These are phyloP conservation scores for Ceratocystis colombiana DNA, from an alignment of 2,329 filamentous ascomycete genomes.

Conservation along the genomic window DNA sequence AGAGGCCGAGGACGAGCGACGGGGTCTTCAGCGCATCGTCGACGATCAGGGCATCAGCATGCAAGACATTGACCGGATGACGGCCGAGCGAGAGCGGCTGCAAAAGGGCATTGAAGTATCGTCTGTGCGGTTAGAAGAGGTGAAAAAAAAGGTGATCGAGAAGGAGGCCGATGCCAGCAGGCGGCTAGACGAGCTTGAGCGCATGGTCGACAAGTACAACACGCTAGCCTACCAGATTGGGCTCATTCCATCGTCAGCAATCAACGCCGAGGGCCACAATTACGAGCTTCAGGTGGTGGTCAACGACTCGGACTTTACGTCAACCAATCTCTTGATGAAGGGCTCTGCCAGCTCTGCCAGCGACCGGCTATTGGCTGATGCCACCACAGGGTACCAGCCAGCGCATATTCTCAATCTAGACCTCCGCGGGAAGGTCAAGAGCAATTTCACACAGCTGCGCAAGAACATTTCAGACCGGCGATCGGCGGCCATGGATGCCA, in stretches of 20 bases:
- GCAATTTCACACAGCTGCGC: slow-evolving; percentile 62
- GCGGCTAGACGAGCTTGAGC: slow-evolving; percentile 86
- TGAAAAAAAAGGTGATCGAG: slow-evolving; percentile 70
- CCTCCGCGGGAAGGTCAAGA: slow-evolving; percentile 71
- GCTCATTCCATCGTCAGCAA: slow-evolving; percentile 72
- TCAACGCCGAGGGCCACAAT: slow-evolving; percentile 73
- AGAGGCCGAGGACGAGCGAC: slow-evolving; percentile 72
- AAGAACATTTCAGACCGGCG: slow-evolving; percentile 90
- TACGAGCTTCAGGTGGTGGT: slow-evolving; percentile 80
- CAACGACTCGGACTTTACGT: slow-evolving; percentile 68
- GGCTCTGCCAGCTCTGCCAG: slow-evolving; percentile 44
- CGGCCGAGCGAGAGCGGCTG: slow-evolving; percentile 84
- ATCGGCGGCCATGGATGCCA: slow-evolving; percentile 69
- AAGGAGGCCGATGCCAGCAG: slow-evolving; percentile 79
- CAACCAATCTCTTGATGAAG: slow-evolving; percentile 36
- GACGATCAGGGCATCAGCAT: slow-evolving; percentile 92
- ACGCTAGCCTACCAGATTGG: slow-evolving; percentile 87
- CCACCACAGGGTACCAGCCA: slow-evolving; percentile 78
- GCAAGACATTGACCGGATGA: slow-evolving; percentile 98
- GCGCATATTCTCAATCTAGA: slow-evolving; percentile 82
- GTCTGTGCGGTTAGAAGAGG: slow-evolving; percentile 66
- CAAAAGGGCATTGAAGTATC: slow-evolving; percentile 77
- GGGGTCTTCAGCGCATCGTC: slow-evolving; percentile 70
- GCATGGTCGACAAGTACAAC: slow-evolving; percentile 83
- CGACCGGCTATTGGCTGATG: slow-evolving; percentile 72